Conservation (phyloP, 129 eudicot genomes). For the Rutidosis leptorrhynchoides region DNA sequence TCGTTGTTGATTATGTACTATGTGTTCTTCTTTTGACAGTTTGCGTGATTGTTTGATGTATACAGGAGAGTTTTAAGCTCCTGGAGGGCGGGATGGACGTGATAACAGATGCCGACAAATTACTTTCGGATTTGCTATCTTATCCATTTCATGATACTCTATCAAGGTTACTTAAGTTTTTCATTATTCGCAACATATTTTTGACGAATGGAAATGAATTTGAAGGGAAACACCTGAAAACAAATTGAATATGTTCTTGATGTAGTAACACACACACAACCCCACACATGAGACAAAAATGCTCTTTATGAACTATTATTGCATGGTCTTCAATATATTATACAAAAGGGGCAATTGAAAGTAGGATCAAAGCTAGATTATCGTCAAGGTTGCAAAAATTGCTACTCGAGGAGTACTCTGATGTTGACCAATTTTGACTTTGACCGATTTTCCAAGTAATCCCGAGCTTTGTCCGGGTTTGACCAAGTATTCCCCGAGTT, state of each 20-base stretch:
- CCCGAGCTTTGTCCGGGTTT: no score
- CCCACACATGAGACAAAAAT: background rate
- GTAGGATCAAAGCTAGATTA: slow-evolving; percentile 2
- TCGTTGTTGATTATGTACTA: background rate
- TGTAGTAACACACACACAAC: background rate
- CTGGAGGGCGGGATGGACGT: slow-evolving; percentile 82
- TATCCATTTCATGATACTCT: slow-evolving; percentile 70
- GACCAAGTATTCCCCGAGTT: no score
- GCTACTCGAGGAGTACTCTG: no score
- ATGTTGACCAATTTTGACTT: no score
- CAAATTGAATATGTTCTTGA: background rate
- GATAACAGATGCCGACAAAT: slow-evolving; percentile 72
- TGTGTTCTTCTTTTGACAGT: background rate
- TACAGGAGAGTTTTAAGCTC: slow-evolving; percentile 74
- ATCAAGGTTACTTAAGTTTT: slow-evolving; percentile 53
- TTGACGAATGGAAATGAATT: background rate
- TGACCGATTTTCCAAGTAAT: no score
- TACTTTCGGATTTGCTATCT: slow-evolving; percentile 61
- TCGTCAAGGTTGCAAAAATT: no score
- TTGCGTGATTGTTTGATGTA: slow-evolving; percentile 21
- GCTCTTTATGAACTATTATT: background rate
- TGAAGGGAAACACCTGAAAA: background rate
- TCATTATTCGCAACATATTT: background rate
- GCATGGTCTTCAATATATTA: background rate
- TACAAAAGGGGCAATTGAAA: slow-evolving; percentile 3